Conservation (phyloP, 441 rosid species). For the Populus trichocarpa region DNA sequence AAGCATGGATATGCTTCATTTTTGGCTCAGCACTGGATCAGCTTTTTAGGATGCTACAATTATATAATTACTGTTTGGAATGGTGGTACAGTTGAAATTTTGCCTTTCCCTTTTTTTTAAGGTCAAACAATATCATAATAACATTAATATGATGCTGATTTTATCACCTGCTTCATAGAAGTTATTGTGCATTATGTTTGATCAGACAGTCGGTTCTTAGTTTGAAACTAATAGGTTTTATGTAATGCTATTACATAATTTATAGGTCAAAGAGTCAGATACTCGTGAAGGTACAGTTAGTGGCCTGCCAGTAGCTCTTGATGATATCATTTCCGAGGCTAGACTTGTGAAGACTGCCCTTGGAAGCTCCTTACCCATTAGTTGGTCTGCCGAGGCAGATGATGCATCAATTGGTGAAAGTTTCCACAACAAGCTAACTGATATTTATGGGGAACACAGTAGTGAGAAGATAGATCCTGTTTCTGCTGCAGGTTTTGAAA, state of each 20-base stretch:
- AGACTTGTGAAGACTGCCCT: slow-evolving; percentile 85
- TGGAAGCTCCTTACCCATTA: slow-evolving; percentile 79
- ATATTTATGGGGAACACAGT: slow-evolving; percentile 29
- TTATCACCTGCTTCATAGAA: not conserved
- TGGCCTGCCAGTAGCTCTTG: slow-evolving; percentile 40
- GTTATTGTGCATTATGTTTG: not conserved
- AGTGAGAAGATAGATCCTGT: slow-evolving; percentile 63
- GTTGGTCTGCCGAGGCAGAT: slow-evolving; percentile 88
- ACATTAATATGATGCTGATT: not conserved
- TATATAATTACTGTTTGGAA: not conserved
- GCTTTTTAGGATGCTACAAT: not conserved
- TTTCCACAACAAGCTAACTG: slow-evolving; percentile 13
- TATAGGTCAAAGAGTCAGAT: slow-evolving; percentile 59
- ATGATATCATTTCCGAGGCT: slow-evolving; percentile 67
- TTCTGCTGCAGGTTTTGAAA: slow-evolving; percentile 87
- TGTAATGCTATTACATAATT: slow-evolving; percentile 6
- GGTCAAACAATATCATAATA: not conserved
- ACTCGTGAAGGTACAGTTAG: slow-evolving; percentile 28
- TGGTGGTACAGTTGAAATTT: not conserved
- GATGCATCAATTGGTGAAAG: slow-evolving; percentile 33
- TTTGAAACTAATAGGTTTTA: slow-evolving; percentile 1
- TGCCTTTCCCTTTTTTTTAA: not conserved
- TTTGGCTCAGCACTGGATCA: not conserved
- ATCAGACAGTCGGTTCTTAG: not conserved
- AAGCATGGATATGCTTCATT: not conserved